These are phyloP conservation scores for Nadsonia commutata DNA, from an alignment of 1,139 yeast species.

Conservation along the genomic window DNA sequence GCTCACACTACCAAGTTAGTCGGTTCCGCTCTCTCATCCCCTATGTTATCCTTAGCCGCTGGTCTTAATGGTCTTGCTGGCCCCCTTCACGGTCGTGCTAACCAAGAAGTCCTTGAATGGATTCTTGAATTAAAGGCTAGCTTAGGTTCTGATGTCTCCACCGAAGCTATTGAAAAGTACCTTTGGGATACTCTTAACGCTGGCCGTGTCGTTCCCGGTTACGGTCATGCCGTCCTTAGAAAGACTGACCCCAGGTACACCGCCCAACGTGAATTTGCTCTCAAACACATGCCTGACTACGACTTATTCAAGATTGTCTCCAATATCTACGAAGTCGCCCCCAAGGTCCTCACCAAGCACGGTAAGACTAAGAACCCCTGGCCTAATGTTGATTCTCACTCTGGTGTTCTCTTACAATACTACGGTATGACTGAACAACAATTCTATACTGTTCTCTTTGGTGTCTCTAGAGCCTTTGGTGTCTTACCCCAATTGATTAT, in stretches of 20 bases:
- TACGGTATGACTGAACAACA: conserved; percentile 41
- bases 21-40: conserved; percentile 91
- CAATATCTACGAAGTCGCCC: conserved; percentile 38
- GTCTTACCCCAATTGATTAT: conserved; percentile 44
- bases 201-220: conserved; percentile 96
- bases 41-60: conserved; percentile 86
- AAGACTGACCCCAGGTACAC: conserved; percentile 97
- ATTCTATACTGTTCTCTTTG: conserved; percentile 46
- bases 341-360: conserved; percentile 38
- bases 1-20: conserved; percentile 98
- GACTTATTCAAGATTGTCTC: conserved; percentile 90
- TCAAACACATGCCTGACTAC: conserved; percentile 94
- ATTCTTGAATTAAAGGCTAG: conserved; percentile 70
- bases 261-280: conserved; percentile 96
- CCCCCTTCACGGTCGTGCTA: conserved; percentile 97
- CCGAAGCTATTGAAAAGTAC: conserved; percentile 76
- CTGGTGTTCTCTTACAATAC: conserved; percentile 43
- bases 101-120: conserved; percentile 97
- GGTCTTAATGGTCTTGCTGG: conserved; percentile 97
- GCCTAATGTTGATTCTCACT: conserved; percentile 49
- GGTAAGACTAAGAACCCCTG: conserved; percentile 52
- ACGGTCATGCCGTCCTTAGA: conserved; percentile 95
- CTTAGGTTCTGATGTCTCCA: conserved; percentile 60
- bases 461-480: conserved; percentile 44
- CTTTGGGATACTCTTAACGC: conserved; percentile 87